Base-by-base conservation (phyloP, 1,284 basidiomycete genomes). In the Tilletia caries region DNA sequence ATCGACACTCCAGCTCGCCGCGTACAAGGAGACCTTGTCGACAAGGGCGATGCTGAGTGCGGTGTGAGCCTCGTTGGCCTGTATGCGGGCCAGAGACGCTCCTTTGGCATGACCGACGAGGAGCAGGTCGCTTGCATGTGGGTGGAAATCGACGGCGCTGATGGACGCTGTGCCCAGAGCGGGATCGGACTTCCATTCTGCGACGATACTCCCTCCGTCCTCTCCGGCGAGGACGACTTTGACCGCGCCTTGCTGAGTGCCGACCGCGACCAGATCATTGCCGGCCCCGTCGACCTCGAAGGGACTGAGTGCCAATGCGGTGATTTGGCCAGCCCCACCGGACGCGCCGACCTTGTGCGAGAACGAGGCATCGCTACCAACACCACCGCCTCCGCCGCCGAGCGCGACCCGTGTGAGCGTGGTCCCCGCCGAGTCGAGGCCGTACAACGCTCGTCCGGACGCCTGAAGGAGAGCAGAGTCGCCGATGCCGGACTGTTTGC, bases 271-370 rank as follows among this genome's bases (percentile, higher is more conserved):
- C 29, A 62, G 13, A 29, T 62, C 58, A 6, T 41, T 41, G 20
- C 29, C 58, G 13, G 32, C 27, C 3, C 13, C 20, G 13, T 62
- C 27, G n/a, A 29, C n/a, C 29, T 62, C 29, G 58, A 62, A 33
- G 6, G 58, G 58, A 20, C 32, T 34, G 29, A 62, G 32, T 20
- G 58, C 58, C 29, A 62, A 29, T 34, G 58, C 58, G 3, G 58
- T 20, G 58, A 62, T 62, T 5, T 25, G 8, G 4, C 58, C 58
- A 10, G 58, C 33, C 3, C 58, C 58, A 34, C 58, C 58, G 18
- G 58, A 34, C 12, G 58, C 58, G 58, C 58, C 58, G 33, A 62
- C 15, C 58, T 62, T 62, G 58, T 20, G 13, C 29, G 58, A 34
- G 12, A n/a, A 1, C 12, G 48, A n/a, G 12, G 20, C 13, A 13